Evolutionary conservation across 441 rosid genomes (phyloP), one percentile per base, ranked within the genome.

Genomic region (Gossypium davidsonii): DNA sequence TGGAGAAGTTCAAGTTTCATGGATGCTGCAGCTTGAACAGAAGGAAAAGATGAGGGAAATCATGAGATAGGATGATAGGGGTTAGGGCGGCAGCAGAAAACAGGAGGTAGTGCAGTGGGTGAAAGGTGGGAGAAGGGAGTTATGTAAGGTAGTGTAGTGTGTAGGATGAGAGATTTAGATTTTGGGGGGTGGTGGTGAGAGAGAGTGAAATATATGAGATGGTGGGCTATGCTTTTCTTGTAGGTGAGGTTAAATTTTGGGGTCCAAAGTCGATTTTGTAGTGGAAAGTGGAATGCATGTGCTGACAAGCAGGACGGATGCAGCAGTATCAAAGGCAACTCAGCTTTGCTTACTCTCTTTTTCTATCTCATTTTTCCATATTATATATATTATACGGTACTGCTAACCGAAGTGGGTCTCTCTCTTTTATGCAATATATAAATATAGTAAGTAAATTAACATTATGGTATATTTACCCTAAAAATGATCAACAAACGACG

Each of bases 221-320:
- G 75, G 71, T 72, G 74, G 82, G 81, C 75, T 84, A 82, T 87
- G 81, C 90, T 80, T 85, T 85, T 81, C 89, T 78, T 87, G 86
- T 44, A 74, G 80, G 79, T 46, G 86, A 83, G 88, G 90, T 80
- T 78, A 88, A 77, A 77, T 74, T 79, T 60, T 70, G 77, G 91
- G 88, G 87, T 85, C 87, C 92, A 86, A 88, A 89, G 92, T 86
- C 80, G 91, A 86, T 86, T 82, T 88, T 82, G 93, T 73, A 85
- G 91, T 84, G 91, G 92, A 88, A 91, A 91, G 98, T 89, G 97
- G 90, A 83, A 79, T 84, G 90, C 96, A 89, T 94, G 97, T 90
- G 96, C 82, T 90, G 90, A 88, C 96, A 88, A 87, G 86, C 74
- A 82, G 76, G 83, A 79, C 74, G 84, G 67, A 56, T 77, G 84